Evolutionary conservation across 2,329 filamentous ascomycete species (phyloP).

Genomic region (Fusarium lateritium): DNA sequence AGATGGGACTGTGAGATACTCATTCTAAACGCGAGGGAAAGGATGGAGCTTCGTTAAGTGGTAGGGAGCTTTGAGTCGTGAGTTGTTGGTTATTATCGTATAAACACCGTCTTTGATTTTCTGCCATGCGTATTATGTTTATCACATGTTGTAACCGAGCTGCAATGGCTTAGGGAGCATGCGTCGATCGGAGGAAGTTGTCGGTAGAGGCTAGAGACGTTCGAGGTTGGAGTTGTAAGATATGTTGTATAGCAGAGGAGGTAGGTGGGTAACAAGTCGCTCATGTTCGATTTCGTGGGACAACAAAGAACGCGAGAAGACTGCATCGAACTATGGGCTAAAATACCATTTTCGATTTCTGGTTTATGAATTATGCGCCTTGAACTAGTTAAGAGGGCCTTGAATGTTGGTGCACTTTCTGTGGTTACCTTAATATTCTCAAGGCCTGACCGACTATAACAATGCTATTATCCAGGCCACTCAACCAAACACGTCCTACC

Average conservation of each 20-base stretch:
- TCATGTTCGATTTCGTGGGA: not conserved
- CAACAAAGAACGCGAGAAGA: not conserved
- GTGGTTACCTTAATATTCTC: not conserved
- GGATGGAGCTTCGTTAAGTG: too few relatives aligned
- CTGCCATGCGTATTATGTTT: not conserved
- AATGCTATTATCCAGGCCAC: not conserved
- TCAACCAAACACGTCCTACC: not conserved
- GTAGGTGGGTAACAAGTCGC: not conserved
- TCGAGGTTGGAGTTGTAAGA: not conserved
- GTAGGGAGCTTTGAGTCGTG: too few relatives aligned
- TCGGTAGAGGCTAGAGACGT: not conserved
- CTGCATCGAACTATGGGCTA: not conserved
- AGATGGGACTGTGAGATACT: too few relatives aligned
- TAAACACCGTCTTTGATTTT: conserved; percentile 25
- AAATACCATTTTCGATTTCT: not conserved
- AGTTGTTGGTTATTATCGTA: too few relatives aligned
- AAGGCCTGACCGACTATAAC: not conserved
- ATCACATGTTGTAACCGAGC: not conserved
- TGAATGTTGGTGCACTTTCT: not conserved
- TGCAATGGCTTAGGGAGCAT: fast-evolving
- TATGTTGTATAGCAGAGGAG: not conserved
- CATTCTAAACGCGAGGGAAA: too few relatives aligned
- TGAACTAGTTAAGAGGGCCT: fast-evolving
- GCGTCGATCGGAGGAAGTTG: not conserved
- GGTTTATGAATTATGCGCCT: not conserved